Percentiles rank a stretch among this genome's conserved stretches.
Conservation (phyloP, 2,329 filamentous ascomycete genomes). For the Neonectria hederae region DNA sequence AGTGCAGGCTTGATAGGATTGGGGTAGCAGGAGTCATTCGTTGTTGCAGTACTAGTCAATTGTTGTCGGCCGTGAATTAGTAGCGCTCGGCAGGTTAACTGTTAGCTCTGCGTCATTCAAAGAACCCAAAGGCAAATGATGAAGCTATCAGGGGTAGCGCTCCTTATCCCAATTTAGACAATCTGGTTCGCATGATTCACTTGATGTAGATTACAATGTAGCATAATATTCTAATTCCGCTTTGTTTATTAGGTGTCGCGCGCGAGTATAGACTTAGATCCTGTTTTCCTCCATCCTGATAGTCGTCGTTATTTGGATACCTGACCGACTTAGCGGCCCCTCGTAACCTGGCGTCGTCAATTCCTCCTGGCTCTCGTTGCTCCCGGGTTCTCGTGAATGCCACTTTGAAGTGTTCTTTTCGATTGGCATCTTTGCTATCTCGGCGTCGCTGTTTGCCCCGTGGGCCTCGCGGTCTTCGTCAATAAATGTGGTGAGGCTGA, state of each 20-base stretch:
- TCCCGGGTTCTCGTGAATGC: slow-evolving; percentile 10
- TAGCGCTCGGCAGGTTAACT: no score
- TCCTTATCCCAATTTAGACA: no score
- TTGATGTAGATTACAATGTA: neutral
- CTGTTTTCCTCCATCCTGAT: neutral
- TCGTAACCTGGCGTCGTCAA: slow-evolving; percentile 17
- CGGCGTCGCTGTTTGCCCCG: slow-evolving; percentile 32
- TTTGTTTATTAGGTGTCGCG: neutral
- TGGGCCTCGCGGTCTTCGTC: slow-evolving; percentile 36
- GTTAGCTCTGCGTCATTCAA: no score
- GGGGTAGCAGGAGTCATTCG: no score
- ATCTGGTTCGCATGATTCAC: neutral
- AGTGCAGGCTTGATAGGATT: no score
- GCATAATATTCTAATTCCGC: neutral
- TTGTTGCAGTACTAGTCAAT: no score
- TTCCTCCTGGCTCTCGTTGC: slow-evolving; percentile 36
- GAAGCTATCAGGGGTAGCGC: no score
- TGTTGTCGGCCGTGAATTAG: no score
- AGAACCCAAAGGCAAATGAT: no score
- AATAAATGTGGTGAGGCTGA: slow-evolving; percentile 44
- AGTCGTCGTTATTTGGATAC: neutral
- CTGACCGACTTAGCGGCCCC: neutral
- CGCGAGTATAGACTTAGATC: neutral
- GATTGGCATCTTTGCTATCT: slow-evolving; percentile 16
- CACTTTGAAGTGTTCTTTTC: slow-evolving; percentile 31